Base-by-base conservation (phyloP, 1,139 yeast species). In the Petasospora rhodanensis region DNA sequence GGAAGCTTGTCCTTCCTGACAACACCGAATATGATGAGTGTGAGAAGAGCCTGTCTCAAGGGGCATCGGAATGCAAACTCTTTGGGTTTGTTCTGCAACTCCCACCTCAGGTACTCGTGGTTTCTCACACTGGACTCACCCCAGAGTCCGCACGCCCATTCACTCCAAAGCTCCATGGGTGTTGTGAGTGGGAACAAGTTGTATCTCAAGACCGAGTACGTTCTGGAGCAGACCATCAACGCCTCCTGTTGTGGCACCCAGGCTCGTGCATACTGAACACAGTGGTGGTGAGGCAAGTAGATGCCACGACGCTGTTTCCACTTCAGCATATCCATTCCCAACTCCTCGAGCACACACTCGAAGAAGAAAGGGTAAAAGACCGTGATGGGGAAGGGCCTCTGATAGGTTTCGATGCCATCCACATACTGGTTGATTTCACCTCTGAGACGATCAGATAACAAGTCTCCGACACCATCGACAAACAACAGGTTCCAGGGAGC, bases 81-180 rank as follows among this genome's bases (percentile, higher is more conserved):
- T n/a, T 21, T 12, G 13, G 8, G 8, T 19, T n/a, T 18, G 6
- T 16, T 16, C 10, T 16, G 8, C 24, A 14, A 31, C 7, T n/a
- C n/a, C n/a, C n/a, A n/a, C n/a, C n/a, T n/a, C n/a, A n/a, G n/a
- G n/a, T n/a, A n/a, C n/a, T n/a, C 35, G 18, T 4, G 14, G 14
- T 7, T n/a, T 7, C 23, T 35, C 38, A 14, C 17, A 18, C 8
- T 25, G 14, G 12, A 6, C 14, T 30, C 29, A 6, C 23, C 13
- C 23, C 28, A 15, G 13, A 28, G 26, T 3, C 20, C 23, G 11
- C 13, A 13, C 11, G 23, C 21, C 38, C 38, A 35, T 19, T 35
- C 26, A 6, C 17, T 14, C 38, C 38, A 35, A 5, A 31, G 14
- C 14, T 28, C 23, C 10, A 5, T 13, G 10, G 27, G 30, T 4